Base-by-base conservation (phyloP, 768 basidiomycete genomes). In the Hericium alpestre region DNA sequence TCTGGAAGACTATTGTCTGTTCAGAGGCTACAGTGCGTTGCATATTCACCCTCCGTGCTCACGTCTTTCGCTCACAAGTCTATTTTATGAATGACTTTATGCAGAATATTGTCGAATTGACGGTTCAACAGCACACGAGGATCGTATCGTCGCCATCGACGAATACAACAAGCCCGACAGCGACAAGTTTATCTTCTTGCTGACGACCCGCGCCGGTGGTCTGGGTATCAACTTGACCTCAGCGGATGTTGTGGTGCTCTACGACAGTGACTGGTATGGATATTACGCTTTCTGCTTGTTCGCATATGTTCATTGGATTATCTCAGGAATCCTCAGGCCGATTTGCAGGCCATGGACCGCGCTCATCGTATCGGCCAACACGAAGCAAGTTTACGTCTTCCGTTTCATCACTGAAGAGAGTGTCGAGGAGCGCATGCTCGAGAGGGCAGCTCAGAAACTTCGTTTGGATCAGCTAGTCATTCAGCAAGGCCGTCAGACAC, bases 291-390 rank as follows among this genome's bases (percentile, higher is more conserved):
- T 12, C 18, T 22, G 38, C 23, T 37, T 12, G 18, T 38, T 13
- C 38, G 51, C 20, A 23, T 5, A 27, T n/a, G 12, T 38, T 54
- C 32, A 46, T 50, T 59, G 23, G 56, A 12, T 18, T 46, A 5
- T 13, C 15, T 11, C 62, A 92, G 88, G 93, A 99, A 98, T 69
- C 95, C 96, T 1, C 96, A 99, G 73, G 96, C 95, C 2, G 96
- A 99, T 74, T 72, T 99, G 49, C 96, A 99, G 69, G 96, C 96
- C 4, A 97, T 96, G 95, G 93, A 98, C 66, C 89, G 93, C 57
- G 94, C 94, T 0, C 93, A 95, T 73, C 89, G 93, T 56, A 95
- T 95, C 59, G 93, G 93, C 3, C 93, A 97, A 72, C n/a, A 95
- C 90, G 48, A 97, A 95, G 72, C 93, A 97, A 70, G 94, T 96